phyloP scores from a whole-genome alignment of 371 early-diverging fungal species.

The Catenaria anguillulae region DNA sequence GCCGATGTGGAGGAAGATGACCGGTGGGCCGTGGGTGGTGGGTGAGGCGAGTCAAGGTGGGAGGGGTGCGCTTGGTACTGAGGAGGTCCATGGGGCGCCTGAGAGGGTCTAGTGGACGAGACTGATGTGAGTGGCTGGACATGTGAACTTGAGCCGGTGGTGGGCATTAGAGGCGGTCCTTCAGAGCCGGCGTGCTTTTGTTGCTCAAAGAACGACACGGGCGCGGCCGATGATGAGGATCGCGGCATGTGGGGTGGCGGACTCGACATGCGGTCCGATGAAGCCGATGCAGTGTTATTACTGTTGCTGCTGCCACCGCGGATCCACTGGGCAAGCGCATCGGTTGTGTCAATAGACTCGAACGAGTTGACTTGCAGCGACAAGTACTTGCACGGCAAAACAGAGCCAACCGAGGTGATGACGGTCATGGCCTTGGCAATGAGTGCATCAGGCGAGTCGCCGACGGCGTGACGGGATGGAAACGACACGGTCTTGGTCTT shows the following conservation, averaged over 20 bases:
- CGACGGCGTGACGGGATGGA: not conserved
- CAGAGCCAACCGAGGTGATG: not conserved
- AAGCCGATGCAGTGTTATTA: not conserved
- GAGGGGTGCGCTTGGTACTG: too few species aligned
- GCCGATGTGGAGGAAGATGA: too few species aligned
- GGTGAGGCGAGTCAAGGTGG: too few species aligned
- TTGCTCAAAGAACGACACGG: not conserved
- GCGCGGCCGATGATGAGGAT: not conserved
- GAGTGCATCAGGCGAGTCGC: conserved; percentile 1
- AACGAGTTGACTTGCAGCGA: not conserved
- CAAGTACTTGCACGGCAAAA: not conserved
- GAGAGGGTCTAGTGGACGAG: too few species aligned
- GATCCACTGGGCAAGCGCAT: not conserved
- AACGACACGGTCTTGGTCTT: not conserved
- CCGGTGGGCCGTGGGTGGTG: not conserved
- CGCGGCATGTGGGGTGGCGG: not conserved
- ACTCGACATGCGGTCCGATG: not conserved
- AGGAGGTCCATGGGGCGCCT: too few species aligned
- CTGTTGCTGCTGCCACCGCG: too few species aligned
- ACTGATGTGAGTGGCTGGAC: too few species aligned
- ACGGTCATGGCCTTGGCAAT: not conserved
- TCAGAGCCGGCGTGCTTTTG: too few species aligned
- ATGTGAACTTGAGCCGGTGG: too few species aligned
- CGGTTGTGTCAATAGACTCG: not conserved
- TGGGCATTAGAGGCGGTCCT: too few species aligned